Conservation (phyloP, 148 eudicot species). For the Rhododendron ferrugineum region DNA sequence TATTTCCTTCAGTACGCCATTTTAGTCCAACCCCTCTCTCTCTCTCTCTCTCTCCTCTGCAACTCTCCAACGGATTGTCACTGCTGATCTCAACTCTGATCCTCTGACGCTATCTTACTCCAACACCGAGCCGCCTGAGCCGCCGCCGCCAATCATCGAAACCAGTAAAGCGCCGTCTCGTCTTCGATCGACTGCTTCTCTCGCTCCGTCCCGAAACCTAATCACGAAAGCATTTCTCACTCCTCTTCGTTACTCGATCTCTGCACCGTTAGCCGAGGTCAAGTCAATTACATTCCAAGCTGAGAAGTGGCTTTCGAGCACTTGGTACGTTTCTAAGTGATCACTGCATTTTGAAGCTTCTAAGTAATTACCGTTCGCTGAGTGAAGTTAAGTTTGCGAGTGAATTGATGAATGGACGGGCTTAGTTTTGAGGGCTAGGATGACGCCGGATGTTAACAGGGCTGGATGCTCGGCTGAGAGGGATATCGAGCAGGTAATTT, state of each 20-base stretch:
- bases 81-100: constrained; percentile 19
- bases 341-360: background rate
- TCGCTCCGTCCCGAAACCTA: background rate
- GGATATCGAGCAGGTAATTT: constrained; percentile 66
- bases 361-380: too few relatives aligned
- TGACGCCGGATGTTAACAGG: constrained; percentile 57
- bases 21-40: background rate
- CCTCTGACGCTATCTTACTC: background rate
- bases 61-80: constrained; percentile 19
- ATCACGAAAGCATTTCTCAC: background rate
- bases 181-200: background rate
- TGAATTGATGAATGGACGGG: constrained; percentile 35
- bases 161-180: constrained; percentile 11
- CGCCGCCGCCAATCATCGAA: background rate
- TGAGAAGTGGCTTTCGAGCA: constrained; percentile 6
- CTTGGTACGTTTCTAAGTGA: background rate
- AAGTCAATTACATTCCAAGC: background rate
- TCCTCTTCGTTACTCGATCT: constrained; percentile 8
- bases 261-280: background rate
- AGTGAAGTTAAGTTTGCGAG: background rate
- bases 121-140: constrained; percentile 10
- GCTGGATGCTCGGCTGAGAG: constrained; percentile 51
- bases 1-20: background rate
- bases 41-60: constrained; percentile 23
- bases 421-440: constrained; percentile 40